phyloP scores from a whole-genome alignment of 2,329 filamentous ascomycete genomes.

The Achaetomium macrosporum region DNA sequence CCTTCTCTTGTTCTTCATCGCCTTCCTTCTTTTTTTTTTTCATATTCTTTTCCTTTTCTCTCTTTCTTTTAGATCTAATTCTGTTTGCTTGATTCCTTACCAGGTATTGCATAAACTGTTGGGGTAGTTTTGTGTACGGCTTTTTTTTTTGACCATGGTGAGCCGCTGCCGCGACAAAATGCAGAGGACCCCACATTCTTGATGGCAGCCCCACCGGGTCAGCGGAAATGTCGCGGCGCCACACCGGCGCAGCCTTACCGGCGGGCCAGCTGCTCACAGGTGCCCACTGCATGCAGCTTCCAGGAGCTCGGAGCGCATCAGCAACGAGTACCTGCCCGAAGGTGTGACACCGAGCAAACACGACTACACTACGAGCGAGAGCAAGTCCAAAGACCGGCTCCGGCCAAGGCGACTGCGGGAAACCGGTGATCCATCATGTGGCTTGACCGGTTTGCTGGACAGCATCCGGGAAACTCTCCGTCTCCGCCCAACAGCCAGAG shows the following conservation, averaged over 20 bases:
- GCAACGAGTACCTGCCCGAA: neutral
- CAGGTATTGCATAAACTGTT: no score
- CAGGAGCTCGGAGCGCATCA: neutral
- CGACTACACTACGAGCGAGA: neutral
- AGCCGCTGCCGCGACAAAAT: no score
- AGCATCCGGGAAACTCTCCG: slow-evolving; percentile 54
- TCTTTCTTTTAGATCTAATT: no score
- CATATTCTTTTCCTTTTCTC: no score
- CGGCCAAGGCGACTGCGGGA: neutral
- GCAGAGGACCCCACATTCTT: no score
- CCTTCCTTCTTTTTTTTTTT: no score
- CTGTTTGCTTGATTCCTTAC: no score
- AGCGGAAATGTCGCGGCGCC: neutral
- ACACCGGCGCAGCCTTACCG: neutral
- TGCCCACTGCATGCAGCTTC: slow-evolving; percentile 2
- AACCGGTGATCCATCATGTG: slow-evolving; percentile 58
- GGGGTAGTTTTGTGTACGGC: no score
- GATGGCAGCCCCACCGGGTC: neutral
- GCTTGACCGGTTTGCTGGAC: slow-evolving; percentile 78
- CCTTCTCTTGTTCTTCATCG: no score
- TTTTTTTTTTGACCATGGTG: no score
- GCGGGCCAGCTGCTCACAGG: slow-evolving; percentile 2
- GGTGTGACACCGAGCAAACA: neutral
- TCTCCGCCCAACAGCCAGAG: slow-evolving; percentile 46
- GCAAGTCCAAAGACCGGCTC: neutral